Evolutionary conservation across 1,284 basidiomycete species (phyloP).

Genomic region (Thecaphora frezii): DNA sequence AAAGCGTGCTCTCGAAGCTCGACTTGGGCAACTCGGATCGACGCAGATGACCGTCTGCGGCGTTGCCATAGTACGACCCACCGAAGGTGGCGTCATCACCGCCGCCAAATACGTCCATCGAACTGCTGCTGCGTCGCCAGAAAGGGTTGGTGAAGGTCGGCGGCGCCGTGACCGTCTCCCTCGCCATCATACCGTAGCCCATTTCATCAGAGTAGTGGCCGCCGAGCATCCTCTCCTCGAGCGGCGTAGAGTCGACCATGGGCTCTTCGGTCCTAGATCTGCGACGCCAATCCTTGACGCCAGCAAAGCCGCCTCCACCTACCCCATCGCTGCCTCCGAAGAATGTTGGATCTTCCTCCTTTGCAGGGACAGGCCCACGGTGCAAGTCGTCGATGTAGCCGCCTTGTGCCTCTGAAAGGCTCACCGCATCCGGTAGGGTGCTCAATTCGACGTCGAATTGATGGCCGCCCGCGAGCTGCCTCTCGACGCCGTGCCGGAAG

Average conservation of each 20-base stretch:
- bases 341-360: too few species aligned
- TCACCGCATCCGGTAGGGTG: too few species aligned
- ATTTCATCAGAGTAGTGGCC: not conserved
- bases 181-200: conserved; percentile 1
- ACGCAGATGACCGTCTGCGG: not conserved
- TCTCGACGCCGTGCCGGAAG: too few species aligned
- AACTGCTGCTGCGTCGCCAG: conserved; percentile 11
- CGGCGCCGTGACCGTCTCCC: conserved; percentile 2
- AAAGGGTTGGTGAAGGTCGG: conserved; percentile 32
- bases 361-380: too few species aligned
- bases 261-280: not conserved
- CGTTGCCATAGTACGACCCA: not conserved
- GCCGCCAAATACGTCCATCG: not conserved
- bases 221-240: not conserved
- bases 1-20: conserved; percentile 40
- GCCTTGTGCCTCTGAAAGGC: too few species aligned
- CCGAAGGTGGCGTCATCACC: not conserved
- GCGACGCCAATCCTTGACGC: too few species aligned
- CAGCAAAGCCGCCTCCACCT: too few species aligned
- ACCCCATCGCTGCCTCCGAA: not conserved
- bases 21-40: conserved; percentile 10
- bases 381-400: too few species aligned
- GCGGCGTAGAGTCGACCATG: not conserved
- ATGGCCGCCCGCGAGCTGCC: too few species aligned
- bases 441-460: too few species aligned